Percentiles rank a stretch among this genome's conserved stretches.
Conservation (phyloP, 768 basidiomycete species). For the Leccinum disarticulatum region DNA sequence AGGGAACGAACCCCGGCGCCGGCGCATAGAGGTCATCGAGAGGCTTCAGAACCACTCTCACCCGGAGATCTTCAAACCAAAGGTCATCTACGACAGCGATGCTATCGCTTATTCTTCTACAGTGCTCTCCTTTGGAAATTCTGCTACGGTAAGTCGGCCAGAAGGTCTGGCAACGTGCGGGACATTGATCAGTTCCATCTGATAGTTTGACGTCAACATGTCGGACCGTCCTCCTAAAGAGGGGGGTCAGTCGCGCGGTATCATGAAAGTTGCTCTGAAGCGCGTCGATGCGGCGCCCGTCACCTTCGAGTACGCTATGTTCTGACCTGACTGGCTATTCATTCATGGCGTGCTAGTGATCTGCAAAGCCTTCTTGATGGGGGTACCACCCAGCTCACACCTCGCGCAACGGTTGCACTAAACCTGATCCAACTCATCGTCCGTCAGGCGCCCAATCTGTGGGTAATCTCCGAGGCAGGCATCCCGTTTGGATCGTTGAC, state of each 20-base stretch:
- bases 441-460: conserved; percentile 48
- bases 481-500: neutral
- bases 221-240: conserved; percentile 21
- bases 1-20: conserved; percentile 5
- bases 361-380: conserved; percentile 29
- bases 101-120: conserved; percentile 41
- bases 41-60: conserved; percentile 39
- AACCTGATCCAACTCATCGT: conserved; percentile 51
- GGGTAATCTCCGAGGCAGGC: conserved; percentile 13
- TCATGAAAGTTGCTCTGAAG: conserved; percentile 33
- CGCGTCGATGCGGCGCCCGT: conserved; percentile 40
- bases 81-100: conserved; percentile 47
- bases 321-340: neutral
- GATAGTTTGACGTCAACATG: conserved; percentile 39
- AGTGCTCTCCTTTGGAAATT: conserved; percentile 32
- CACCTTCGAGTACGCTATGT: conserved; percentile 33
- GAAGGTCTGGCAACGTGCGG: neutral
- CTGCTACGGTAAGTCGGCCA: conserved; percentile 27
- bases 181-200: neutral
- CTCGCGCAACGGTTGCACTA: conserved; percentile 36
- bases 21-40: conserved; percentile 32
- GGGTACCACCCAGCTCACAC: conserved; percentile 21
- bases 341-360: conserved; percentile 18
- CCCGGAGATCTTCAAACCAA: conserved; percentile 40
- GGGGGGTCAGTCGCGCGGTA: conserved; percentile 26